These are phyloP conservation scores for Ceratobasidium sp. DNA, from an alignment of 1,284 basidiomycete genomes.

Conservation along the genomic window DNA sequence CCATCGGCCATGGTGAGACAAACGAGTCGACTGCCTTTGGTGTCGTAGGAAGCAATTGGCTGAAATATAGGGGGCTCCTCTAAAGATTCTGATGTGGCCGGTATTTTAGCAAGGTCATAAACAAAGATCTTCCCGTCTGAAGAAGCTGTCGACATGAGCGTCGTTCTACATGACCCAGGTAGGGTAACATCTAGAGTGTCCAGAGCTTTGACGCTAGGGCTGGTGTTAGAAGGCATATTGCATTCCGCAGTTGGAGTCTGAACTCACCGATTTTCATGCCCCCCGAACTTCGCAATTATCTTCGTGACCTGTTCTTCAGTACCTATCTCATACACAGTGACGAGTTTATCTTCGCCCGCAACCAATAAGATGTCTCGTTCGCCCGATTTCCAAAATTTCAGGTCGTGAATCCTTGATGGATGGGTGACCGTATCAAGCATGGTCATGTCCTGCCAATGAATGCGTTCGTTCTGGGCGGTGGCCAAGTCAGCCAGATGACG, in stretches of 20 bases:
- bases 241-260: slow-evolving; percentile 1
- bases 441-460: slow-evolving; percentile 71
- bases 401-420: slow-evolving; percentile 82
- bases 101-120: slow-evolving; percentile 75
- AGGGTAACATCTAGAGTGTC: slow-evolving; percentile 72
- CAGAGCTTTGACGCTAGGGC: slow-evolving; percentile 75
- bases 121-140: slow-evolving; percentile 88
- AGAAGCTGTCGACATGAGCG: slow-evolving; percentile 79
- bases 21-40: slow-evolving; percentile 86
- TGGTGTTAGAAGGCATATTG: slow-evolving; percentile 18
- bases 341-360: slow-evolving; percentile 87
- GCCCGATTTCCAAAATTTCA: slow-evolving; percentile 72
- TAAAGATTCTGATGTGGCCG: slow-evolving; percentile 51
- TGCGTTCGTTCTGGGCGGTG: neutral
- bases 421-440: slow-evolving; percentile 79
- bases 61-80: slow-evolving; percentile 61
- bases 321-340: slow-evolving; percentile 76
- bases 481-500: slow-evolving; percentile 53
- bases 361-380: slow-evolving; percentile 78
- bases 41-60: slow-evolving; percentile 80
- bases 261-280: slow-evolving; percentile 79
- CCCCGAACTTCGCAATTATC: slow-evolving; percentile 74
- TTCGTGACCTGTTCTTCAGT: slow-evolving; percentile 54
- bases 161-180: slow-evolving; percentile 60
- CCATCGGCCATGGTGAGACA: slow-evolving; percentile 81